These are phyloP conservation scores for Leishmania lainsoni DNA, from an alignment of 208 protist species.

Conservation along the genomic window DNA sequence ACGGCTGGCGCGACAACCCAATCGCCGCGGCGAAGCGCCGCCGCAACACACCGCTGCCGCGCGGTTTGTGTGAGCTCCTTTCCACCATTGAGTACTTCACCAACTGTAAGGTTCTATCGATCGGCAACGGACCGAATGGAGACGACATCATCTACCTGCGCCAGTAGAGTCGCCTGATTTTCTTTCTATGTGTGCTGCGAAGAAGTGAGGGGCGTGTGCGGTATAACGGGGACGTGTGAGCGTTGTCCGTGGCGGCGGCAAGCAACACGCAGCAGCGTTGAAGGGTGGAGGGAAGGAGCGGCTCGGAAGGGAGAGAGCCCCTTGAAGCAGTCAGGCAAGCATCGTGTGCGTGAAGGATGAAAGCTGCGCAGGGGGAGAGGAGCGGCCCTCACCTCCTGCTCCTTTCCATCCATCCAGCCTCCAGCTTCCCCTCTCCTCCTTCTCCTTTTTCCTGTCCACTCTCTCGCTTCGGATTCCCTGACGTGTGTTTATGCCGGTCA, in stretches of 20 bases:
- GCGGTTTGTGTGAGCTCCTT: conserved; percentile 76
- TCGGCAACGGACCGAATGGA: conserved; percentile 89
- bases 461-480: too few species aligned
- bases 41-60: conserved; percentile 67
- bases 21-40: conserved; percentile 69
- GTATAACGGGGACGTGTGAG: background rate
- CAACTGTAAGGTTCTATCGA: conserved; percentile 82
- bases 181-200: background rate
- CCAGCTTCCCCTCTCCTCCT: too few species aligned
- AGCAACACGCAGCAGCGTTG: too few species aligned
- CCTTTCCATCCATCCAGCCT: too few species aligned
- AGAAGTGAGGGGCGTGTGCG: background rate
- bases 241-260: background rate
- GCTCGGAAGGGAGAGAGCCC: background rate
- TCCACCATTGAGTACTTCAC: conserved; percentile 89
- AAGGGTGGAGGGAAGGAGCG: too few species aligned
- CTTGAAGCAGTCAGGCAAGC: too few species aligned
- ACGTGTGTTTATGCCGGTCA: too few species aligned
- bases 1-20: conserved; percentile 81
- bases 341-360: background rate
- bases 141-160: conserved; percentile 85
- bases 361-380: background rate
- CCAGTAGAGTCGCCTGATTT: too few species aligned
- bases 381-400: background rate
- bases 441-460: too few species aligned